These are phyloP conservation scores for Thalassiosira mediterranea DNA, from an alignment of 352 stramenopile species.

Conservation along the genomic window DNA sequence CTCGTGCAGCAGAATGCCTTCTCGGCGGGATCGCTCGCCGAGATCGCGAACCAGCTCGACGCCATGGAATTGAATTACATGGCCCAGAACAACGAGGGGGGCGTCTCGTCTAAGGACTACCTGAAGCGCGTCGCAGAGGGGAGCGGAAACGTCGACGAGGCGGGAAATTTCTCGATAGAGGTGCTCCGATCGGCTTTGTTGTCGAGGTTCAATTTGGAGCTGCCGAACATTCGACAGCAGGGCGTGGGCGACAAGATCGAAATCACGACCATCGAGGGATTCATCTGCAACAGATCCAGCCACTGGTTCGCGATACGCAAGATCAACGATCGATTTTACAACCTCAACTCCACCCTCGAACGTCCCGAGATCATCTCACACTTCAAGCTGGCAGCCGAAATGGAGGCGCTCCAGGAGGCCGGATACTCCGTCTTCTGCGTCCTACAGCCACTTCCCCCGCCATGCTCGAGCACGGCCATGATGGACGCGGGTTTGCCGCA, in stretches of 20 bases:
- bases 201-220: slow-evolving; percentile 52
- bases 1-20: slow-evolving; percentile 72
- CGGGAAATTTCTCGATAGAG: slow-evolving; percentile 81
- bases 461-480: slow-evolving; percentile 56
- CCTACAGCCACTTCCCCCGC: slow-evolving; percentile 46
- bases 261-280: slow-evolving; percentile 72
- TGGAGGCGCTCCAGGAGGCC: slow-evolving; percentile 53
- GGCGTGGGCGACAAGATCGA: slow-evolving; percentile 50
- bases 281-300: slow-evolving; percentile 73
- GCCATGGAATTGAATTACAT: slow-evolving; percentile 77
- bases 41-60: slow-evolving; percentile 73
- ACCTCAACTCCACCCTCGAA: slow-evolving; percentile 78
- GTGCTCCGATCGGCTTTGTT: slow-evolving; percentile 67
- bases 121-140: slow-evolving; percentile 68
- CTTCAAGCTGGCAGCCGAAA: slow-evolving; percentile 75
- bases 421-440: slow-evolving; percentile 82
- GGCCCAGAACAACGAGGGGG: slow-evolving; percentile 74
- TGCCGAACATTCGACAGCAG: slow-evolving; percentile 69
- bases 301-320: slow-evolving; percentile 85
- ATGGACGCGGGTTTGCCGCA: slow-evolving; percentile 58
- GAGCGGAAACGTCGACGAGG: slow-evolving; percentile 72
- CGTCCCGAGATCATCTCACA: slow-evolving; percentile 74
- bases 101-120: slow-evolving; percentile 73
- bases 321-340: slow-evolving; percentile 82
- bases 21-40: slow-evolving; percentile 54